Evolutionary conservation across 306 rosid genomes (phyloP).

Genomic region (Lathyrus oleraceus): DNA sequence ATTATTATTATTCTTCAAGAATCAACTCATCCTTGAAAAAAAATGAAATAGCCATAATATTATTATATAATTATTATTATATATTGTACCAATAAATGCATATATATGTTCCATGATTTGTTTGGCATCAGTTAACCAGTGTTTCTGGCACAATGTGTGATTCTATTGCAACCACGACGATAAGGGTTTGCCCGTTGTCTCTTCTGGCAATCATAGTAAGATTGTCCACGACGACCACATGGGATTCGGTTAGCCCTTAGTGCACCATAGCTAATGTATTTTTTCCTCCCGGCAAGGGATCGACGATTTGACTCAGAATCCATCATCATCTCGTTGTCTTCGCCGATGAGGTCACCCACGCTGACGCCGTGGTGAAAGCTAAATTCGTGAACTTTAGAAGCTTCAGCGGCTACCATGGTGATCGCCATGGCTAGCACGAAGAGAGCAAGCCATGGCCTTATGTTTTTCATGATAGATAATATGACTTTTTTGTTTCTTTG

Average conservation of each 20-base stretch:
- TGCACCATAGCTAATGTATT: constrained; percentile 45
- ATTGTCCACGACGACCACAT: constrained; percentile 45
- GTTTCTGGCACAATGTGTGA: constrained; percentile 55
- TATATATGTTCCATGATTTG: background rate
- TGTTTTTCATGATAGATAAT: constrained; percentile 28
- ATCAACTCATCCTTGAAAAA: background rate
- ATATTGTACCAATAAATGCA: background rate
- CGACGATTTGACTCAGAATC: constrained; percentile 44
- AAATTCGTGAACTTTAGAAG: constrained; percentile 28
- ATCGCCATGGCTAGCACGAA: constrained; percentile 39
- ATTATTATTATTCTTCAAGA: background rate
- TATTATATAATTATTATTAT: background rate
- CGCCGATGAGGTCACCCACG: constrained; percentile 42
- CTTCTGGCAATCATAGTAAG: constrained; percentile 50
- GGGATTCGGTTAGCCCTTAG: constrained; percentile 36
- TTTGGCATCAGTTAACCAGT: background rate
- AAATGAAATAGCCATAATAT: background rate
- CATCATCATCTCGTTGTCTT: constrained; percentile 51
- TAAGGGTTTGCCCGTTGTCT: constrained; percentile 52
- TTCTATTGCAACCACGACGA: constrained; percentile 44
- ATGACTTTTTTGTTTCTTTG: background rate
- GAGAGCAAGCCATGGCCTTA: constrained; percentile 36
- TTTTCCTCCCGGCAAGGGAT: background rate
- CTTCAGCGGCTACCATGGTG: constrained; percentile 26
- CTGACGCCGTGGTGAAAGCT: background rate